Conservation (phyloP, 2,329 filamentous ascomycete genomes). For the Aspergillus flavus region DNA sequence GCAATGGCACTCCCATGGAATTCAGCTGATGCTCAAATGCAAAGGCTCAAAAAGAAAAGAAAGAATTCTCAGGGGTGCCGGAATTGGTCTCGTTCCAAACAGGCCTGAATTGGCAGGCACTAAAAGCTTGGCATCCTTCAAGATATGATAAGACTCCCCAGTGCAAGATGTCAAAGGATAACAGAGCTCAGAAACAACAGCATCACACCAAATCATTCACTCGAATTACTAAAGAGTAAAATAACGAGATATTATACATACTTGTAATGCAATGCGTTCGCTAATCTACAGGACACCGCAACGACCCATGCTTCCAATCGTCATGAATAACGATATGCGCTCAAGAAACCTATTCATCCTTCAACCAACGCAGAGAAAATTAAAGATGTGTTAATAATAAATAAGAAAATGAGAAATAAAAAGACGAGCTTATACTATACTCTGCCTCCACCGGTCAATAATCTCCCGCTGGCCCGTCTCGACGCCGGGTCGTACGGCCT, state of each 20-base stretch:
- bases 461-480: constrained; percentile 56
- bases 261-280: constrained; percentile 8
- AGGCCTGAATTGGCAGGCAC: not conserved
- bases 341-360: constrained; percentile 3
- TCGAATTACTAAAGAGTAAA: not conserved
- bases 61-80: not conserved
- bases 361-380: constrained; percentile 2
- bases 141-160: not conserved
- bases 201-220: not conserved
- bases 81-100: not conserved
- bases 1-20: not conserved
- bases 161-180: not conserved
- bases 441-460: constrained; percentile 63
- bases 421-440: constrained; percentile 31
- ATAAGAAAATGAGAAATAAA: not conserved
- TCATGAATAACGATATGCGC: constrained; percentile 6
- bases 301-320: constrained; percentile 5
- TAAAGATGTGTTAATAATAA: not conserved
- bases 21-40: not conserved
- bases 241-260: not conserved
- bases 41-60: not conserved
- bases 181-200: not conserved
- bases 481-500: constrained; percentile 39
- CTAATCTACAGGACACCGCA: constrained; percentile 7
- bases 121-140: not conserved